Conservation (phyloP, 2,329 filamentous ascomycete genomes). For the Fusarium sp. region DNA sequence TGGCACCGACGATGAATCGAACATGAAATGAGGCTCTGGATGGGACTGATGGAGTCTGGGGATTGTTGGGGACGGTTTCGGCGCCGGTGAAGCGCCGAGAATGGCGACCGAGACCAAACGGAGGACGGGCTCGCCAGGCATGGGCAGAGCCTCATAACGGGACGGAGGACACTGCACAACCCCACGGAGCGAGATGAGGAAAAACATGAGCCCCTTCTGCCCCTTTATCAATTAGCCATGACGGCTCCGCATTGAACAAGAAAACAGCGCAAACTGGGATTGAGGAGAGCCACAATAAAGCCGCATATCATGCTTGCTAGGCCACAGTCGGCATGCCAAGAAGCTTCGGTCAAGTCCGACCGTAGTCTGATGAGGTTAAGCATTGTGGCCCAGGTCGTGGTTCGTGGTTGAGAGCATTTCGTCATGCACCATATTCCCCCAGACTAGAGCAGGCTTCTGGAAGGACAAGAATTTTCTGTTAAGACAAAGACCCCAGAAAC, state of each 20-base stretch:
- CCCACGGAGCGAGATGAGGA: conserved; percentile 36
- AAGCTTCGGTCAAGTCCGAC: conserved; percentile 46
- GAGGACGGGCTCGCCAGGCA: conserved; percentile 20
- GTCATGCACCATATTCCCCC: conserved; percentile 36
- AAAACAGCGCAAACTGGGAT: conserved; percentile 39
- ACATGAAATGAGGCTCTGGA: conserved; percentile 38
- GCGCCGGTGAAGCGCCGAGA: conserved; percentile 50
- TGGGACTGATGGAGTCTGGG: conserved; percentile 35
- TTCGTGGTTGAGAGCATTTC: conserved; percentile 35
- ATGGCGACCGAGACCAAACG: conserved; percentile 38
- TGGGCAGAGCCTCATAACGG: conserved; percentile 35
- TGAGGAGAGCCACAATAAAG: conserved; percentile 40
- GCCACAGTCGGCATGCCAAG: conserved; percentile 44
- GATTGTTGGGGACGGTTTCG: conserved; percentile 36
- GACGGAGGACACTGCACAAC: conserved; percentile 8
- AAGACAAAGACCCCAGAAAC: conserved; percentile 22
- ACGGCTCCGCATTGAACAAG: conserved; percentile 35
- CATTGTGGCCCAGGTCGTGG: conserved; percentile 25
- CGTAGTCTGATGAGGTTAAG: conserved; percentile 40
- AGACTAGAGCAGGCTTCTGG: conserved; percentile 47
- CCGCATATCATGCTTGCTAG: conserved; percentile 40
- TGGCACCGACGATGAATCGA: conserved; percentile 38
- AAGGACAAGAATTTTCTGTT: conserved; percentile 45
- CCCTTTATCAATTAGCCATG: conserved; percentile 40
- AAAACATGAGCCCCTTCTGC: conserved; percentile 23